Base-by-base conservation (phyloP, 495 filamentous ascomycete genomes). In the Opeltia flavorubescens region DNA sequence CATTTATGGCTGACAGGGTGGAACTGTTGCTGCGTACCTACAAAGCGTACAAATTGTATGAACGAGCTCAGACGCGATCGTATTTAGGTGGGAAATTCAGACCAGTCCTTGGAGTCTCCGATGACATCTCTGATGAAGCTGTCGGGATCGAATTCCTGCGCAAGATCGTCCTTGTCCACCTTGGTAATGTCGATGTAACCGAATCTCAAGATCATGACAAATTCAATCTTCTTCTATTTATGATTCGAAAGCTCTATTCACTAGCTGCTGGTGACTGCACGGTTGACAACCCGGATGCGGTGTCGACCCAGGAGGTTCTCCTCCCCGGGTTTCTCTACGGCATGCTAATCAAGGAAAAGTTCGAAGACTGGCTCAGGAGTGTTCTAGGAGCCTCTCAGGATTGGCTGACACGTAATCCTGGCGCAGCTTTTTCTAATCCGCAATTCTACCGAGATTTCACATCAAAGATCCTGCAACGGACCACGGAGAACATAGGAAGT, bases 241-340 rank as follows among this genome's bases (percentile, higher is more conserved):
- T 95, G 91, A 83, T 86, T 55, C 71, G 86, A 43, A 98, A 98
- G 59, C 75, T 98, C 36, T 96, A 98, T 56, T 77, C 86, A 29
- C 70, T 96, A 39, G 89, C 88, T 21, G 85, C 84, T 49, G 88
- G 89, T 39, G 91, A 95, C 48, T 98, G 89, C 62, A 71, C 86
- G 1, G 74, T 83, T 17, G 91, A 98, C 62, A 95, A 98, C 59
- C 89, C 91, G 9, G 91, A 98, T 72, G 84, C 89, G 9, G 84
- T 95, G 15, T 87, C 89, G 46, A 89, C 86, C 57, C 91, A 96
- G 57, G 91, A 98, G 61, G 76, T 95, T 46, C 68, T 98, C 31
- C 76, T 98, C 3, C 86, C 87, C 51, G 89, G 89, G 3, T 94
- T 91, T 54, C 70, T 98, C 18, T 98, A 89, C 60, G 89, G 85